These are phyloP conservation scores for Monilinia laxa DNA, from an alignment of 2,329 filamentous ascomycete species.

Conservation along the genomic window DNA sequence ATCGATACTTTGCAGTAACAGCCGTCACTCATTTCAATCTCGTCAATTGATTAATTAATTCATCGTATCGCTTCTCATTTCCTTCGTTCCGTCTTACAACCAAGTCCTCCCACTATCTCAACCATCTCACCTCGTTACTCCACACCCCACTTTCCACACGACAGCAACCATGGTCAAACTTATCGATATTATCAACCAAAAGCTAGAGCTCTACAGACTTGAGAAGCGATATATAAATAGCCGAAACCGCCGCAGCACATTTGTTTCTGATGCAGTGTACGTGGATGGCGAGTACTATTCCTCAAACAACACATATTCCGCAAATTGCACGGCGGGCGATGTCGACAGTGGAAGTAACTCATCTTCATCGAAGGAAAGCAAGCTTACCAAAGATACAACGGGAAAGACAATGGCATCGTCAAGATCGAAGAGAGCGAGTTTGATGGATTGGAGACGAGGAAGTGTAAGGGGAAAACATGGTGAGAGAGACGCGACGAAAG, in stretches of 20 bases:
- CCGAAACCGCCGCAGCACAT: constrained; percentile 81
- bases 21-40: not conserved
- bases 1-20: not conserved
- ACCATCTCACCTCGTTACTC: not conserved
- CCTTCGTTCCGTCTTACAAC: not conserved
- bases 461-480: constrained; percentile 15
- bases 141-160: constrained; percentile 11
- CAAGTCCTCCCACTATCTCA: constrained; percentile 6
- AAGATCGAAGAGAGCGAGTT: constrained; percentile 21
- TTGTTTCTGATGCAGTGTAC: constrained; percentile 85
- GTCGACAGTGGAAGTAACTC: constrained; percentile 18
- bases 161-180: constrained; percentile 43
- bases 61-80: not conserved
- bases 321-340: constrained; percentile 21
- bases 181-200: constrained; percentile 61
- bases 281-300: constrained; percentile 83
- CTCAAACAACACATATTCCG: constrained; percentile 14
- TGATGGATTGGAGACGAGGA: constrained; percentile 22
- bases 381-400: constrained; percentile 17
- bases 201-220: constrained; percentile 88
- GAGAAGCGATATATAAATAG: constrained; percentile 93
- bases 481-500: constrained; percentile 12
- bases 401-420: constrained; percentile 18
- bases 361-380: constrained; percentile 15
- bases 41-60: not conserved